Base-by-base conservation (phyloP, 495 filamentous ascomycete species). In the Trichoderma virens region DNA sequence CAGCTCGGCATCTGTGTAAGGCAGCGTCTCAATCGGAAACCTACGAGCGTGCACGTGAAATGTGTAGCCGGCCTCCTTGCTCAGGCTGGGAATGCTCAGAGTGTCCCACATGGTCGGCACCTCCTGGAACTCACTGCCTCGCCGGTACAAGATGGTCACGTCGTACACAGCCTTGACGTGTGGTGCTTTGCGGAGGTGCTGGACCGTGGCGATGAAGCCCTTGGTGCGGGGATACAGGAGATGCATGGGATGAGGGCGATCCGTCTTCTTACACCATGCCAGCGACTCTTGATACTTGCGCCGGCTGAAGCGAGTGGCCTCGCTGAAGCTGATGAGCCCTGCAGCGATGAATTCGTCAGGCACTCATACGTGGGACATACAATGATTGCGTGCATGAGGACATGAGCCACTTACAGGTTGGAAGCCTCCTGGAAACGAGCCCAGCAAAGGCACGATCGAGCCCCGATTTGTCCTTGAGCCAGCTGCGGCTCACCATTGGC, bases 271-370 rank as follows among this genome's bases (percentile, higher is more conserved):
- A 72, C 81, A 85, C 75, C 81, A 86, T 14, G 67, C 62, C 60
- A 68, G 73, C 5, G 83, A 78, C 51, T 79, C 75, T 23, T 73
- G 70, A 61, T 79, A 80, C 72, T 85, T 86, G 47, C 75, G 68
- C 3, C 70, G 74, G 20, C 81, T 85, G 66, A 77, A 84, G 54
- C 84, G 75, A n/a, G 83, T 83, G 18, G 78, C 78, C 72, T 87
- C 84, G 65, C 81, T 83, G 72, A 81, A 84, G 63, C 79, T 79
- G 66, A 86, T 83, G 65, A 85, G 79, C 82, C 80, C 81, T 85
- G 39, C 4, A 41, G 13, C 18, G 38, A 41, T 20, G n/a, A 25
- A n/a, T 20, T n/a, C 43, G 20, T 8, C 3, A 25, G 8, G 5
- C 4, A 45, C 6, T 45, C 2, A 13, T 63, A 11, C 41, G 56